Evolutionary conservation across 805 yeast species (phyloP).

Genomic region (Candida nitratophila): DNA sequence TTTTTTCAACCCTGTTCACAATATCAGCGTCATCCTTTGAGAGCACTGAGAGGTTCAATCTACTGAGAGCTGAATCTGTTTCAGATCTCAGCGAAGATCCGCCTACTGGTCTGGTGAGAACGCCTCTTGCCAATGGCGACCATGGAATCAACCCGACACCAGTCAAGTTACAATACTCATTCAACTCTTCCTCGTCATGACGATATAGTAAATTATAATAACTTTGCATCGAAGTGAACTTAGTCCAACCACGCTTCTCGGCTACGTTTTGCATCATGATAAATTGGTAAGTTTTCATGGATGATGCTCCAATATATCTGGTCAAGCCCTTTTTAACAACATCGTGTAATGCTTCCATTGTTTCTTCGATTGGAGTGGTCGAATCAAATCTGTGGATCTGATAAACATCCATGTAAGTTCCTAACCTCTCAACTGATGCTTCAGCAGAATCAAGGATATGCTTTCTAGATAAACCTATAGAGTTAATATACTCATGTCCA

Average conservation of each 20-base stretch:
- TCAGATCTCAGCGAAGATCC: neutral
- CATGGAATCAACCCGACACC: slow-evolving; percentile 55
- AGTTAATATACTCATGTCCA: slow-evolving; percentile 23
- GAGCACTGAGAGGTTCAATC: slow-evolving; percentile 4
- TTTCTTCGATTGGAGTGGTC: slow-evolving; percentile 42
- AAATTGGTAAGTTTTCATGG: slow-evolving; percentile 52
- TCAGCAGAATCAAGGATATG: slow-evolving; percentile 39
- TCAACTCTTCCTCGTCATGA: slow-evolving; percentile 65
- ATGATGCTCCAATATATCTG: slow-evolving; percentile 57
- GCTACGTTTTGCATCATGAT: slow-evolving; percentile 49
- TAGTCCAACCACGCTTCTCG: slow-evolving; percentile 48
- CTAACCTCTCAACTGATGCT: slow-evolving; percentile 35
- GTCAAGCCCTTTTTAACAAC: slow-evolving; percentile 38
- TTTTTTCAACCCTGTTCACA: slow-evolving; percentile 44
- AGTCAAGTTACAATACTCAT: slow-evolving; percentile 42
- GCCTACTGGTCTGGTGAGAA: slow-evolving; percentile 40
- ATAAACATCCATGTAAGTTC: slow-evolving; percentile 43
- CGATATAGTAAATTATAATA: slow-evolving; percentile 49
- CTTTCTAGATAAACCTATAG: slow-evolving; percentile 37
- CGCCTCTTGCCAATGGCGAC: slow-evolving; percentile 53
- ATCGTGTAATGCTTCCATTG: slow-evolving; percentile 50
- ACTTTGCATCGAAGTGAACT: slow-evolving; percentile 55
- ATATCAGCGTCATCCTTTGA: slow-evolving; percentile 26
- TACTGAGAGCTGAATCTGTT: neutral
- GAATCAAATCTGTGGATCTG: slow-evolving; percentile 53